Evolutionary conservation across 129 eudicot genomes (phyloP), one percentile per base, ranked within the genome.

Genomic region (Saposhnikovia divaricata): DNA sequence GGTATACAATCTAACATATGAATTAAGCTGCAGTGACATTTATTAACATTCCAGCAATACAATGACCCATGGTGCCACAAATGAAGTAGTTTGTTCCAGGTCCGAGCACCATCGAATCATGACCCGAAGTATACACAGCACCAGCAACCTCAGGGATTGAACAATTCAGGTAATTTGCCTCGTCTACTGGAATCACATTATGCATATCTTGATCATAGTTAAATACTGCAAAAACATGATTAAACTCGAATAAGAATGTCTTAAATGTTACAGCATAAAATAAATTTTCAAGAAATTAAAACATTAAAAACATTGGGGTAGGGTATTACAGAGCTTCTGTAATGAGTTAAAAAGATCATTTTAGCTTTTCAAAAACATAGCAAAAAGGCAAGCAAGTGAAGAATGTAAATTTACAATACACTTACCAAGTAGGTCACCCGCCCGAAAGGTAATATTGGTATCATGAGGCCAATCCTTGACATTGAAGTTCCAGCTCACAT

Each of bases 11-110:
- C n/a, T n/a, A n/a, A n/a, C n/a, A 25, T 21, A 65, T 0, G 3
- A 25, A 31, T 12, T 2, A 81, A 66, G 76, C 23, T 21, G 86
- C 89, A 69, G 55, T 63, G 53, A 83, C 40, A 37, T 86, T 81
- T 3, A 86, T 80, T 59, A 80, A 71, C 86, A 82, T 80, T 43
- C 84, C 89, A 38, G 72, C 51, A 55, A 51, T 43, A 43, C 89
- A 86, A 13, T 86, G 89, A 2, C 86, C 86, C 34, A 82, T 78
- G 57, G 81, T 11, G 37, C 84, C 81, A 63, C 89, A 86, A 8
- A 86, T 86, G 86, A 86, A 86, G 76, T 76, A 80, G 39, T 77
- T 86, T 2, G 28, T 15, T 38, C 86, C 89, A 43, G 74, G 81
- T 15, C 11, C 23, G 5, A 86, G 89, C 14, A 65, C 72, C 2